Percentiles rank a stretch among this genome's conserved stretches.
Conservation (phyloP, 306 rosid genomes). For the Ormosia semicastrata region DNA sequence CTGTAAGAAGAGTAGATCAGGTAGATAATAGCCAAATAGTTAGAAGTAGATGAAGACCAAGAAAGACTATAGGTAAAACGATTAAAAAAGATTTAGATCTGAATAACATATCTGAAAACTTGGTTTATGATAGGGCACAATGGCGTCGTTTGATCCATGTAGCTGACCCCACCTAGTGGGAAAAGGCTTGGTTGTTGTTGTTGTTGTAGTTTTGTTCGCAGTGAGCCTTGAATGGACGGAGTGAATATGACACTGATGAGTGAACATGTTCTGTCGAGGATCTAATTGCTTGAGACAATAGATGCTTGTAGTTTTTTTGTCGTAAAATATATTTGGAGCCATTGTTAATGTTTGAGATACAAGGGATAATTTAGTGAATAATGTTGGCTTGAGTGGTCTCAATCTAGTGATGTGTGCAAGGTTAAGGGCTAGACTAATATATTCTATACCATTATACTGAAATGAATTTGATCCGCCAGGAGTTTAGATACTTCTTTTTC, state of each 20-base stretch:
- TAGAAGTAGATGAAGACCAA: too few species aligned
- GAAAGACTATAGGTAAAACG: too few species aligned
- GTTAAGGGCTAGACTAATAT: not conserved
- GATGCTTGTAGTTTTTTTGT: not conserved
- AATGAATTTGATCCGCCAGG: not conserved
- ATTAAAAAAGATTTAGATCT: too few species aligned
- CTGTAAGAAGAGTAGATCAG: too few species aligned
- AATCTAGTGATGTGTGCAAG: not conserved
- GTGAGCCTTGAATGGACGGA: not conserved
- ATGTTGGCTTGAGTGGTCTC: not conserved
- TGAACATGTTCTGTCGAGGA: not conserved
- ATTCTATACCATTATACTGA: not conserved
- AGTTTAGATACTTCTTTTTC: not conserved
- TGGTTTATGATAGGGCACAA: too few species aligned
- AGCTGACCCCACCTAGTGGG: too few species aligned
- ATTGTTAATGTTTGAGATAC: not conserved
- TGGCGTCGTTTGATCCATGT: too few species aligned
- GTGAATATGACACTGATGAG: not conserved
- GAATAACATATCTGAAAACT: too few species aligned
- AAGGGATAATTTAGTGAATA: not conserved
- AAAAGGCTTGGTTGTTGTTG: too few species aligned
- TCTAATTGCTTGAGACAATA: not conserved
- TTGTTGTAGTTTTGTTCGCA: not conserved
- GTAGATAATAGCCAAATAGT: too few species aligned
- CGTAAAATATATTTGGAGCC: not conserved